phyloP scores from a whole-genome alignment of 2,329 filamentous ascomycete genomes.

The Claviceps humidiphila region DNA sequence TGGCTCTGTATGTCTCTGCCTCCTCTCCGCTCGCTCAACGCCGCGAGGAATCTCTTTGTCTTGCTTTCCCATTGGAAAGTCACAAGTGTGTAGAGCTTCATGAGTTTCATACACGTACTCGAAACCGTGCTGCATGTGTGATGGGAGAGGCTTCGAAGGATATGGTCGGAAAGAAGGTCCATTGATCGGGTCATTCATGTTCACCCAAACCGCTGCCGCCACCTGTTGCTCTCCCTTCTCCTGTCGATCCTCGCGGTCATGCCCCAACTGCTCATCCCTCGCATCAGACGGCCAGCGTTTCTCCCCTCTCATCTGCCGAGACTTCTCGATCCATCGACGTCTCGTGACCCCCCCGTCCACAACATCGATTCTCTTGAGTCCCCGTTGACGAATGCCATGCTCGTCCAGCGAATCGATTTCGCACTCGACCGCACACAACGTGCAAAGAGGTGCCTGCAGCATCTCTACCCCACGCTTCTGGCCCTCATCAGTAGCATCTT shows the following conservation, averaged over 20 bases:
- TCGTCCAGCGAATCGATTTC: constrained; percentile 22
- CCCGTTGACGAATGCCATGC: constrained; percentile 24
- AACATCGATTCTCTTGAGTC: constrained; percentile 28
- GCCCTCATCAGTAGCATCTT: neutral
- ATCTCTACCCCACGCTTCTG: constrained; percentile 26
- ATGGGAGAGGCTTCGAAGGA: constrained; percentile 37
- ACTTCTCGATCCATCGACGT: constrained; percentile 22
- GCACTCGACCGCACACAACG: constrained; percentile 27
- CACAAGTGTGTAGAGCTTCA: neutral
- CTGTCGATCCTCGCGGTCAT: constrained; percentile 7
- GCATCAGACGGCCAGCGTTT: neutral
- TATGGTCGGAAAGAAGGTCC: constrained; percentile 32
- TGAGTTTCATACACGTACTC: neutral
- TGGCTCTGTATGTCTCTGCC: constrained; percentile 3
- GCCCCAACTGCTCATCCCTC: neutral
- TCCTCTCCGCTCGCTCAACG: neutral
- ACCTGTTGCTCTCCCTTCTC: constrained; percentile 6
- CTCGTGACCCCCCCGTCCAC: constrained; percentile 34
- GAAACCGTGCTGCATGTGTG: constrained; percentile 25
- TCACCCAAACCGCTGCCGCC: constrained; percentile 32
- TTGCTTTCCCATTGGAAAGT: neutral
- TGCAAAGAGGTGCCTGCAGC: constrained; percentile 34
- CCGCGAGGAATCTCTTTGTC: neutral
- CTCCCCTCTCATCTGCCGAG: constrained; percentile 10
- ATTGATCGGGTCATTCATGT: constrained; percentile 34